Conservation (phyloP, 2,329 filamentous ascomycete species). For the Cercospora sp. region DNA sequence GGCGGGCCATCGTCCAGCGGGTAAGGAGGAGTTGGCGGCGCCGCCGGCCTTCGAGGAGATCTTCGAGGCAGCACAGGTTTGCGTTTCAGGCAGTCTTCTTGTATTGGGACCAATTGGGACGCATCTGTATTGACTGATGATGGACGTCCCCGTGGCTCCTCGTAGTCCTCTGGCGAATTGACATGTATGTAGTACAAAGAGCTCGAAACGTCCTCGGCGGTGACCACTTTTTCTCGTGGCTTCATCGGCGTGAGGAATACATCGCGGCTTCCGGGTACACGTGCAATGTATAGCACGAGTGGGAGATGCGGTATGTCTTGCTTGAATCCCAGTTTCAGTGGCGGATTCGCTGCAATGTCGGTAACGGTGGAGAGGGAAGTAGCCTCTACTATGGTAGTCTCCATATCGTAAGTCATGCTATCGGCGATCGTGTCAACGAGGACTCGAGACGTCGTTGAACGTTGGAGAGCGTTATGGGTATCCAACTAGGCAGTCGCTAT, state of each 20-base stretch:
- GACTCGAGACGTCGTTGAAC: neutral
- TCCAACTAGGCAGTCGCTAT: constrained; percentile 16
- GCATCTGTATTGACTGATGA: constrained; percentile 30
- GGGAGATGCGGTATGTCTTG: constrained; percentile 68
- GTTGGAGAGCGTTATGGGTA: neutral
- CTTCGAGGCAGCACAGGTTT: constrained; percentile 27
- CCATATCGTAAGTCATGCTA: constrained; percentile 33
- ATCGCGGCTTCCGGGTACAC: constrained; percentile 90
- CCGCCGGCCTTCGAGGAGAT: constrained; percentile 23
- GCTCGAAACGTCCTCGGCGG: constrained; percentile 78
- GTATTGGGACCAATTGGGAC: constrained; percentile 23
- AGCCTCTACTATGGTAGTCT: constrained; percentile 64
- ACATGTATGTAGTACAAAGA: constrained; percentile 92
- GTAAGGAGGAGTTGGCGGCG: constrained; percentile 28
- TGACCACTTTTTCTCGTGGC: constrained; percentile 84
- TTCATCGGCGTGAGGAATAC: constrained; percentile 90
- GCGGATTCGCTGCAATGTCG: constrained; percentile 79
- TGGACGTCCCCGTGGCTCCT: constrained; percentile 37
- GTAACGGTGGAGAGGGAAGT: constrained; percentile 79
- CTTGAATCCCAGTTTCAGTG: constrained; percentile 78
- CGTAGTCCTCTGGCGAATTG: constrained; percentile 60
- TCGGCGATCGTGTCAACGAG: neutral
- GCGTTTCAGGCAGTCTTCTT: constrained; percentile 20
- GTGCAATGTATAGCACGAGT: constrained; percentile 83
- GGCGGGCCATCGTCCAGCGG: constrained; percentile 22